A percentile compares a stretch with the other conserved stretches of the same genome.
phyloP scores from a whole-genome alignment of 305 asterid species.

The Fraxinus latifolia region DNA sequence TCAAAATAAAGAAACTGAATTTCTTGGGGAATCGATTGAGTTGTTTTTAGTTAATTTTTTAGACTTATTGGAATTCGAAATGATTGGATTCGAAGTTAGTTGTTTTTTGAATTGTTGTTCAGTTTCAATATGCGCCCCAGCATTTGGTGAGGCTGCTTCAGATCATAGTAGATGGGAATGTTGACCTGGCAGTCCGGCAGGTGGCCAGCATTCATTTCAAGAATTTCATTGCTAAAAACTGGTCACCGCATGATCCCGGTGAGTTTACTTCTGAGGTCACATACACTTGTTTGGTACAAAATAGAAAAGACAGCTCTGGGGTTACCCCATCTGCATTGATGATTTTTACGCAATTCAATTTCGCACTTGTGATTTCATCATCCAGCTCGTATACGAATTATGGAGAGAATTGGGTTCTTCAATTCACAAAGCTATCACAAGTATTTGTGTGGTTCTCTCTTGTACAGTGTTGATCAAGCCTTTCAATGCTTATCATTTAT shows the following conservation, averaged over 20 bases:
- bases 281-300: neutral
- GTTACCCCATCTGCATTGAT: neutral
- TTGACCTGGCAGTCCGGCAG: conserved; percentile 86
- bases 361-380: neutral
- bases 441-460: neutral
- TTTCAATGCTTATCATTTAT: neutral
- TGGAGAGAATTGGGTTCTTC: neutral
- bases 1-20: neutral
- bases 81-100: neutral
- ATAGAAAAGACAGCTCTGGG: neutral
- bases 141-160: conserved; percentile 97
- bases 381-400: conserved; percentile 1
- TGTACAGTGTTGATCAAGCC: neutral
- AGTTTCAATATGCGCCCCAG: conserved; percentile 83
- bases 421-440: neutral
- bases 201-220: conserved; percentile 94
- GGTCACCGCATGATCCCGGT: conserved; percentile 86
- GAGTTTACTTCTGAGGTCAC: neutral
- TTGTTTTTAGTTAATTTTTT: neutral
- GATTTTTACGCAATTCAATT: neutral
- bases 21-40: neutral
- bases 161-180: conserved; percentile 73
- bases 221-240: conserved; percentile 77
- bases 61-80: neutral
- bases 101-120: conserved; percentile 28